phyloP scores from a whole-genome alignment of 1,284 basidiomycete genomes.

The Peniophora sp. region DNA sequence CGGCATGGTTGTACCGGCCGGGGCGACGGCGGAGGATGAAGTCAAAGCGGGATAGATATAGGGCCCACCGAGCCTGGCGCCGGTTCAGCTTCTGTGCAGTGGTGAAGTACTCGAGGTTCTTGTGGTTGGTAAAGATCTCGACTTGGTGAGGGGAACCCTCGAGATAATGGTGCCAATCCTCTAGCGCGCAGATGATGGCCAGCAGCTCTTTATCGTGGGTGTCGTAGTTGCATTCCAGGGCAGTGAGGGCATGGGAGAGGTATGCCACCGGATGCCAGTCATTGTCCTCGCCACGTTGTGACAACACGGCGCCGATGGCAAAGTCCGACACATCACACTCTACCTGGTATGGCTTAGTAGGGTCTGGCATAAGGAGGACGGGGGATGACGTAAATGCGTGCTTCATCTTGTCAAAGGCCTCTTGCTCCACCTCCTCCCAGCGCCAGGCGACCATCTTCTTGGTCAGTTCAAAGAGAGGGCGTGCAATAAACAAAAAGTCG shows the following conservation, averaged over 20 bases:
- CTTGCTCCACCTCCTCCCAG: too few relatives aligned
- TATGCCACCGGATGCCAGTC: background rate
- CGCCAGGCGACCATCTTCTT: too few relatives aligned
- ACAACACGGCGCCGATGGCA: background rate
- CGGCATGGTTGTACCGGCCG: background rate
- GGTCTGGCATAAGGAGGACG: too few relatives aligned
- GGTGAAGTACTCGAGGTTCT: conserved; percentile 18
- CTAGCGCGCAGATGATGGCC: conserved; percentile 20
- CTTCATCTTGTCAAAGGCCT: too few relatives aligned
- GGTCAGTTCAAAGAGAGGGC: too few relatives aligned
- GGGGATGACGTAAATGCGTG: too few relatives aligned
- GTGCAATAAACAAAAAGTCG: too few relatives aligned
- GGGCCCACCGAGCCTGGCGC: conserved; percentile 28
- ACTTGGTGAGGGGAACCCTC: conserved; percentile 12
- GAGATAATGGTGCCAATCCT: conserved; percentile 21
- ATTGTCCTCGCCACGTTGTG: background rate
- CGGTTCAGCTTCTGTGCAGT: conserved; percentile 19
- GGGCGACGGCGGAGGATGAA: conserved; percentile 19
- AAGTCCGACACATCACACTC: too few relatives aligned
- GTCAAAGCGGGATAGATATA: conserved; percentile 20
- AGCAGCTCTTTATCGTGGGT: conserved; percentile 30
- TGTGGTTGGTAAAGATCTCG: conserved; percentile 21
- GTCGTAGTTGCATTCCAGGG: conserved; percentile 26
- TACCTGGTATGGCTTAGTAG: too few relatives aligned
- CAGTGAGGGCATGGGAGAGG: conserved; percentile 17